Percentiles rank a stretch among this genome's conserved stretches.
phyloP scores from a whole-genome alignment of 2,329 filamentous ascomycete genomes.

The Ophiostoma tasmaniense region DNA sequence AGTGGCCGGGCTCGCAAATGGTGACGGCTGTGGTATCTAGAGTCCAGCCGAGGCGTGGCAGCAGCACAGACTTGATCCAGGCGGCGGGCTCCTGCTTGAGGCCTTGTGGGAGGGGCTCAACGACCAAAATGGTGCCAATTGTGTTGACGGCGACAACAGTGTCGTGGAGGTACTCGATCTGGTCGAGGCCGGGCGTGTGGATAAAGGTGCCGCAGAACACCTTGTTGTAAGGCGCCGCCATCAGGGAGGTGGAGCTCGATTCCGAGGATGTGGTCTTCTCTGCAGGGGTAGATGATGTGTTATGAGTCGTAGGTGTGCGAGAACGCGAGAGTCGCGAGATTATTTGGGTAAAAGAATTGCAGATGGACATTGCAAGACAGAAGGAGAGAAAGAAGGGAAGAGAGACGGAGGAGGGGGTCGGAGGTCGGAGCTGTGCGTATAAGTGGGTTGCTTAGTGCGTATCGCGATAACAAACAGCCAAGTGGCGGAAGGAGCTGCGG shows the following conservation, averaged over 20 bases:
- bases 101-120: constrained; percentile 28
- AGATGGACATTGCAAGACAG: background rate
- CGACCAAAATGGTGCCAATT: constrained; percentile 41
- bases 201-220: constrained; percentile 49
- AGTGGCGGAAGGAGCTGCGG: background rate
- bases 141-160: constrained; percentile 43
- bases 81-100: constrained; percentile 16
- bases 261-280: background rate
- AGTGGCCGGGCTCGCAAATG: constrained; percentile 43
- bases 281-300: background rate
- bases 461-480: background rate
- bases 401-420: background rate
- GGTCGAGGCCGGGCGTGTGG: constrained; percentile 39
- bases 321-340: background rate
- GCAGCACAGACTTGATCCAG: constrained; percentile 25
- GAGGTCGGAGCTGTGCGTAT: background rate
- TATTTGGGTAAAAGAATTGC: background rate
- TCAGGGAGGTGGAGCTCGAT: background rate
- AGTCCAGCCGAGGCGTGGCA: constrained; percentile 39
- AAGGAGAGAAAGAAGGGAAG: background rate
- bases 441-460: constrained; percentile 6
- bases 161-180: constrained; percentile 44
- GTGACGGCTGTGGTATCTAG: constrained; percentile 31
- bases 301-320: background rate
- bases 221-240: constrained; percentile 21